phyloP scores from a whole-genome alignment of 1,284 basidiomycete species.

The Malassezia pachydermatis region DNA sequence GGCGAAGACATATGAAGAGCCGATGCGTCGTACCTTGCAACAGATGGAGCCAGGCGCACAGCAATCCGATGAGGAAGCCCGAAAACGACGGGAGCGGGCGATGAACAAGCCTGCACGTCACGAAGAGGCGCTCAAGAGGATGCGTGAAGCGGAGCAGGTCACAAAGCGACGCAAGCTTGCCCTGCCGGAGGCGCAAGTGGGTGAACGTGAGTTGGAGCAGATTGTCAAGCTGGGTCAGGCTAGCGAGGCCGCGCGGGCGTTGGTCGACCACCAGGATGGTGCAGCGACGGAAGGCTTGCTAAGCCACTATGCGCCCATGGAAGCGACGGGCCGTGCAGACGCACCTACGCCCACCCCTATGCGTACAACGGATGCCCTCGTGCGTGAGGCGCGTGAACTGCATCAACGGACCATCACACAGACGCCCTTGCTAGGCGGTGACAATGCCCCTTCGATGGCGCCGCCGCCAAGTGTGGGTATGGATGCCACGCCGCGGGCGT shows the following conservation, averaged over 20 bases:
- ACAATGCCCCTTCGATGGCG: constrained; percentile 82
- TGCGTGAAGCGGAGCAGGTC: constrained; percentile 93
- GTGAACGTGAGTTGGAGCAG: constrained; percentile 89
- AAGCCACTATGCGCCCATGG: constrained; percentile 82
- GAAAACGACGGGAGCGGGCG: constrained; percentile 59
- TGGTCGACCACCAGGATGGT: constrained; percentile 55
- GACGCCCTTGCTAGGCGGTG: constrained; percentile 89
- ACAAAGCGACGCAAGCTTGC: constrained; percentile 74
- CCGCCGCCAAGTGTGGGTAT: constrained; percentile 84
- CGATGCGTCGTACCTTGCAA: constrained; percentile 73
- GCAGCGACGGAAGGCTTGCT: constrained; percentile 71
- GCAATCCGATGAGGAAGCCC: constrained; percentile 53
- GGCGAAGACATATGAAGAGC: constrained; percentile 72
- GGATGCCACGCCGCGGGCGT: constrained; percentile 25
- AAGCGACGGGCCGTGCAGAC: constrained; percentile 79
- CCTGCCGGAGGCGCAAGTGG: constrained; percentile 82
- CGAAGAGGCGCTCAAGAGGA: constrained; percentile 90
- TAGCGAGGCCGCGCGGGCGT: constrained; percentile 71
- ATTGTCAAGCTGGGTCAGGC: constrained; percentile 96
- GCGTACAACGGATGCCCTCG: constrained; percentile 50
- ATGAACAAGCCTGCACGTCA: constrained; percentile 58
- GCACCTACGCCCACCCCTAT: constrained; percentile 50
- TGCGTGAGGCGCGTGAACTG: constrained; percentile 87
- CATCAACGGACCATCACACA: constrained; percentile 83
- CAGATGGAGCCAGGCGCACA: constrained; percentile 60